These are phyloP conservation scores for Pezicula radicicola DNA, from an alignment of 2,329 filamentous ascomycete genomes.

Conservation along the genomic window DNA sequence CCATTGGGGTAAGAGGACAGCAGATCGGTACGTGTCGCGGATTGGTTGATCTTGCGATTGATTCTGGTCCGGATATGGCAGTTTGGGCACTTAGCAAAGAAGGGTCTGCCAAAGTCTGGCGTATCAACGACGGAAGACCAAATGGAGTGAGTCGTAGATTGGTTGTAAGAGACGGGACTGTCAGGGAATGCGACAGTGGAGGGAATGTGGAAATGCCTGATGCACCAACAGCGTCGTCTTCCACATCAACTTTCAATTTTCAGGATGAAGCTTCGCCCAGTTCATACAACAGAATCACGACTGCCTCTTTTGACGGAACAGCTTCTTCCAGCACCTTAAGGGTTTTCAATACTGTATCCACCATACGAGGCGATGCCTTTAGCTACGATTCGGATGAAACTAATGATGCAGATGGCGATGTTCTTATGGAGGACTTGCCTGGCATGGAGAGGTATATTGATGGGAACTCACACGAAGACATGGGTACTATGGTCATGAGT, in stretches of 20 bases:
- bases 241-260: background rate
- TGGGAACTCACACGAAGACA: constrained; percentile 4
- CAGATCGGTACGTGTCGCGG: constrained; percentile 41
- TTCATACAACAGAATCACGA: background rate
- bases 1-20: constrained; percentile 45
- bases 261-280: background rate
- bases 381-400: constrained; percentile 8
- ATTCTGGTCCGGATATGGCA: constrained; percentile 39
- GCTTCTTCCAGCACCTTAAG: constrained; percentile 2
- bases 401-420: constrained; percentile 10
- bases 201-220: constrained; percentile 19
- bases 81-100: constrained; percentile 49
- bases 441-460: background rate
- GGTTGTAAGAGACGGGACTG: constrained; percentile 26
- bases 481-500: constrained; percentile 6
- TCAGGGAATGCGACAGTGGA: constrained; percentile 16
- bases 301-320: constrained; percentile 18
- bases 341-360: background rate
- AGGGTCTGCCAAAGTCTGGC: constrained; percentile 43
- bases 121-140: constrained; percentile 32
- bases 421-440: constrained; percentile 18
- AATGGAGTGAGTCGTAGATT: constrained; percentile 6
- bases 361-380: constrained; percentile 1
- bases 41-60: constrained; percentile 48
- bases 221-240: background rate